Evolutionary conservation across 2,329 filamentous ascomycete species (phyloP), one percentile per base, ranked within the genome.

Genomic region (Allantophomopsis cytisporea): DNA sequence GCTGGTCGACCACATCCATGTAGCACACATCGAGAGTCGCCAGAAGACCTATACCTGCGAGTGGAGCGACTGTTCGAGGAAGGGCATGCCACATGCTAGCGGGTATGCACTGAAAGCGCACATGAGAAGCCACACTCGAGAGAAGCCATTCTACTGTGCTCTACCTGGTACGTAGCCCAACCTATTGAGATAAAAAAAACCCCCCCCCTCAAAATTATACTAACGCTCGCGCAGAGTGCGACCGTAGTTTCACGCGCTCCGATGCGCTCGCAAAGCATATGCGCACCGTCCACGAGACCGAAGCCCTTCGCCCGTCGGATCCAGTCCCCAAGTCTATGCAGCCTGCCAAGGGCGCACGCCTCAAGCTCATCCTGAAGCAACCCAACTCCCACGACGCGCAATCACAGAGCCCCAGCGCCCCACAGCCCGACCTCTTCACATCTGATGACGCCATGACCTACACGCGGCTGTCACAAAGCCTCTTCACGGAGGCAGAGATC

Each of bases 21-120:
- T 87, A 54, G 85, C 89, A 42, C 91, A 98, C 60, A 94, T 96
- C 53, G 86, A 91, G 55, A 85, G 80, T 44, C 76, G 88, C 40
- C 84, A 91, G 63, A 94, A 94, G 63, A 94, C 91, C 60, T 96
- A 96, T 58, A 87, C 85, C n/a, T 98, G 91, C 62, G 89, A 96
- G 62, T 98, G 91, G 91, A 76, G 74, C 43, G 89, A 89, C 48
- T 98, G 91, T 58, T 72, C 70, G 39, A 68, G 88, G 45, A 96
- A 94, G 64, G 86, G 87, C 43, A 77, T 91, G 60, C 79, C 85
- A 14, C 91, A 98, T 61, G 89, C 89, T 1, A 94, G 87, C 53
- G 91, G 86, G 2, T 98, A 98, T 62, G 91, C 91, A 4, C 65
- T 98, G 47, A 88, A 94, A 58, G 91, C 91, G 8, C 91, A 98